A percentile compares a stretch with the other conserved stretches of the same genome.
phyloP scores from a whole-genome alignment of 345 rosid species.

The Salix brachista region DNA sequence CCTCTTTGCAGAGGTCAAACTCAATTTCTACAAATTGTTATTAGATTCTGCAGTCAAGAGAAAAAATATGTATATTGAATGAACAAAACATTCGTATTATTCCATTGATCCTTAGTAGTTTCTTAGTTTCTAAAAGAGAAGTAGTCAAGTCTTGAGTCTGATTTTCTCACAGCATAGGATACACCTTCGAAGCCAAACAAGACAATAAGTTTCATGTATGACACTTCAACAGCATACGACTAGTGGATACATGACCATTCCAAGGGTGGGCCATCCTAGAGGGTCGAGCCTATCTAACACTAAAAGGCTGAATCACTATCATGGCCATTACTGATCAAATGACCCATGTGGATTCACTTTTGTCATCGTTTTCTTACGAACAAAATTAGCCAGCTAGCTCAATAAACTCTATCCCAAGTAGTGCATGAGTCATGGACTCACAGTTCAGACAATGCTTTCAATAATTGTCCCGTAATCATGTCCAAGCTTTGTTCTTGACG shows the following conservation, averaged over 20 bases:
- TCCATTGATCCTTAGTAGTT: neutral
- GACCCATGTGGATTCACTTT: conserved; percentile 9
- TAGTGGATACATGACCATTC: neutral
- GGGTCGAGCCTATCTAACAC: conserved; percentile 10
- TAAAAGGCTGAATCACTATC: conserved; percentile 18
- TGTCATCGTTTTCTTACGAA: neutral
- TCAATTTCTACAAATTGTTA: conserved; percentile 56
- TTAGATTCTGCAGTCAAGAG: neutral
- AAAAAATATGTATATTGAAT: neutral
- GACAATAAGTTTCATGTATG: neutral
- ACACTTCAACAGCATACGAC: conserved; percentile 3
- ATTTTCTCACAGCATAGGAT: neutral
- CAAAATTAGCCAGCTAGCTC: neutral
- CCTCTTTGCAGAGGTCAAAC: conserved; percentile 63
- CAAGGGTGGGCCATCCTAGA: neutral
- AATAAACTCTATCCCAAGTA: neutral
- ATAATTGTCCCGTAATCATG: neutral
- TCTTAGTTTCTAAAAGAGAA: neutral
- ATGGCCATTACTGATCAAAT: conserved; percentile 4
- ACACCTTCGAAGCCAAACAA: neutral
- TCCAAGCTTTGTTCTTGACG: neutral
- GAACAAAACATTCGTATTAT: neutral
- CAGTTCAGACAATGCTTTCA: neutral
- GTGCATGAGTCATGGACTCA: neutral
- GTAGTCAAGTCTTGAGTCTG: neutral